Conservation (phyloP, 1,284 basidiomycete genomes). For the Somion occarium region DNA sequence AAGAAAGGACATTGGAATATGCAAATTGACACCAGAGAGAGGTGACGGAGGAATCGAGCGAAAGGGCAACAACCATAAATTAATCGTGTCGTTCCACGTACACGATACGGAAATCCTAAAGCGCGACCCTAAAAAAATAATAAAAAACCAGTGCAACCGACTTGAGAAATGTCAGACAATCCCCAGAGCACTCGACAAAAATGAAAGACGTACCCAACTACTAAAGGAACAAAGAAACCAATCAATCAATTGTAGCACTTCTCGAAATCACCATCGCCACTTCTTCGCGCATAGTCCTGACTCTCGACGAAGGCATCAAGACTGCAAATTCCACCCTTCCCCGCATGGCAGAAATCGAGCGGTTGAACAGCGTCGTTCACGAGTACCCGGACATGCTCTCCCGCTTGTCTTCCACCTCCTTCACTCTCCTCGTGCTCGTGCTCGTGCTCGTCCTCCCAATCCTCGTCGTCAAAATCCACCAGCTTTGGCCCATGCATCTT, state of each 20-base stretch:
- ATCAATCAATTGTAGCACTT: conserved; percentile 38
- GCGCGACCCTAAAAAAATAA: no score
- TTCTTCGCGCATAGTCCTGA: conserved; percentile 60
- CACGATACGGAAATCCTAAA: no score
- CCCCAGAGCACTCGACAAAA: no score
- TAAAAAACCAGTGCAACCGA: no score
- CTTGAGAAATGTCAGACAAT: no score
- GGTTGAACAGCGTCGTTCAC: conserved; percentile 68
- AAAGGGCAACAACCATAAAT: no score
- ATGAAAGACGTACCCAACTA: no score
- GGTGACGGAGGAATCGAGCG: no score
- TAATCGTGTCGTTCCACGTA: no score
- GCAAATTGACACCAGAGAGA: no score
- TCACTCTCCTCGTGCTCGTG: not conserved
- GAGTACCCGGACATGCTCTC: conserved; percentile 53
- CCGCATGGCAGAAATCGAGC: conserved; percentile 53
- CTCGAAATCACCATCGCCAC: conserved; percentile 65
- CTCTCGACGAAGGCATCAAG: conserved; percentile 66
- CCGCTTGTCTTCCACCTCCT: conserved; percentile 12
- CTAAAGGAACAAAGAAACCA: no score
- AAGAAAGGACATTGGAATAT: no score
- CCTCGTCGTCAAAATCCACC: not conserved
- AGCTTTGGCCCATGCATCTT: not conserved
- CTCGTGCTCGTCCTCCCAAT: not conserved
- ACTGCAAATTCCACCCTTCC: conserved; percentile 53